Evolutionary conservation across 768 basidiomycete species (phyloP), one percentile per base, ranked within the genome.

Genomic region (Coprinopsis sp.): DNA sequence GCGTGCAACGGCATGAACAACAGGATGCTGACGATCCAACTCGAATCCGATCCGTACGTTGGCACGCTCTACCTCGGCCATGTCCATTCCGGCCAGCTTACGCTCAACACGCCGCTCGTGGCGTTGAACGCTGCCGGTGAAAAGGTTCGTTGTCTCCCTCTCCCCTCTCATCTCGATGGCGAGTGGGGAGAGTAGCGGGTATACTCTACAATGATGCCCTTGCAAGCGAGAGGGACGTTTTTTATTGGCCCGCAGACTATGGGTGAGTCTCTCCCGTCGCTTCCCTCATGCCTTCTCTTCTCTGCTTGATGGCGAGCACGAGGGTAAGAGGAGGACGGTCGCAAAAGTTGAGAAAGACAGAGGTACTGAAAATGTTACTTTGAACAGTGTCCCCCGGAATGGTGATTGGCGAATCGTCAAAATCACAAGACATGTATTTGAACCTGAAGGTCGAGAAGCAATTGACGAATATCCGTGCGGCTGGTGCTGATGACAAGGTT

Each of bases 1-100:
- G n/a, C n/a, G n/a, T n/a, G n/a, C n/a, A n/a, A n/a, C n/a, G n/a
- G n/a, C n/a, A n/a, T n/a, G n/a, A n/a, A n/a, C n/a, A n/a, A n/a
- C n/a, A n/a, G n/a, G n/a, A 77, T 77, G 74, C 62, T 77, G 33
- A 75, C 73, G 1, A 68, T 75, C 11, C 74, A 77, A 50, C 69
- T 77, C n/a, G 73, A 75, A 66, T 61, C 16, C 73, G 75, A 53
- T 66, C 73, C n/a, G 1, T 77, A 75, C 52, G 69, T 77, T 4
- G 74, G 74, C n/a, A 66, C 66, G 33, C 60, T 75, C 3, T 73
- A 72, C 54, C 71, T 75, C 13, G 74, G 74, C 1, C 69, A 73
- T 27, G 64, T 76, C 12, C 66, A 73, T 14, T 67, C 64, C 25
- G 74, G 74, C 10, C 45, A 64, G 4, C 57, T 77, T n/a, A 54